Conservation (phyloP, 805 yeast genomes). For the Metschnikowia vanudenii region DNA sequence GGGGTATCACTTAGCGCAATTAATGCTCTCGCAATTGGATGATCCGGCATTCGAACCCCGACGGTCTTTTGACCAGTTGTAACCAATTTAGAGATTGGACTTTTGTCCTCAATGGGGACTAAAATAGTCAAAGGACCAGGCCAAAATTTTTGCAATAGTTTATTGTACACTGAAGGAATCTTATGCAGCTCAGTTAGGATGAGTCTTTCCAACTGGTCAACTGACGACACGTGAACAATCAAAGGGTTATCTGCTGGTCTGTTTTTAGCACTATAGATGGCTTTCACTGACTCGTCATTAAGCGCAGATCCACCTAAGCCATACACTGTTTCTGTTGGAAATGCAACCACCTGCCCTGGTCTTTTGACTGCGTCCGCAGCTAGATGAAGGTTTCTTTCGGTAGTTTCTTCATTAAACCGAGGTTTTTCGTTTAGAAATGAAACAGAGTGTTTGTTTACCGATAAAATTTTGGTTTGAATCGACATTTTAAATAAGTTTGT, state of each 20-base stretch:
- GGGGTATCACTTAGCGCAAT: constrained; percentile 84
- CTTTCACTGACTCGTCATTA: constrained; percentile 65
- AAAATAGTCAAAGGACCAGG: constrained; percentile 94
- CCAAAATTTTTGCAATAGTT: constrained; percentile 74
- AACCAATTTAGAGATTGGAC: constrained; percentile 66
- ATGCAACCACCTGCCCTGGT: constrained; percentile 61
- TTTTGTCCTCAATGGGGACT: constrained; percentile 53
- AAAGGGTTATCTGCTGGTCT: constrained; percentile 95
- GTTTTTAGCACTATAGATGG: constrained; percentile 84
- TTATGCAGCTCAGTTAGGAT: constrained; percentile 48
- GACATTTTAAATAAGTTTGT: constrained; percentile 6
- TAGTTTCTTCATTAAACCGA: constrained; percentile 48
- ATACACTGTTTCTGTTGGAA: constrained; percentile 97
- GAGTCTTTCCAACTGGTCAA: constrained; percentile 63
- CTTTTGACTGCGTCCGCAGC: constrained; percentile 40
- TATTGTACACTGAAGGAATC: constrained; percentile 68
- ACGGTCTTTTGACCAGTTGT: constrained; percentile 88
- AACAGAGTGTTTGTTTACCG: constrained; percentile 55
- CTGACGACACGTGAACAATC: constrained; percentile 83
- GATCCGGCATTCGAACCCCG: constrained; percentile 86
- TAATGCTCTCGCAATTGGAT: constrained; percentile 87
- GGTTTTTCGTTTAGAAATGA: constrained; percentile 48
- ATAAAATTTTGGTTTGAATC: constrained; percentile 41
- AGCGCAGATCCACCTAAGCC: constrained; percentile 91
- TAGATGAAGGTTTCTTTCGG: constrained; percentile 47